Percentiles rank a stretch among this genome's conserved stretches.
These are phyloP conservation scores for Hypsizygus ulmarius DNA, from an alignment of 1,284 basidiomycete species.

Conservation along the genomic window DNA sequence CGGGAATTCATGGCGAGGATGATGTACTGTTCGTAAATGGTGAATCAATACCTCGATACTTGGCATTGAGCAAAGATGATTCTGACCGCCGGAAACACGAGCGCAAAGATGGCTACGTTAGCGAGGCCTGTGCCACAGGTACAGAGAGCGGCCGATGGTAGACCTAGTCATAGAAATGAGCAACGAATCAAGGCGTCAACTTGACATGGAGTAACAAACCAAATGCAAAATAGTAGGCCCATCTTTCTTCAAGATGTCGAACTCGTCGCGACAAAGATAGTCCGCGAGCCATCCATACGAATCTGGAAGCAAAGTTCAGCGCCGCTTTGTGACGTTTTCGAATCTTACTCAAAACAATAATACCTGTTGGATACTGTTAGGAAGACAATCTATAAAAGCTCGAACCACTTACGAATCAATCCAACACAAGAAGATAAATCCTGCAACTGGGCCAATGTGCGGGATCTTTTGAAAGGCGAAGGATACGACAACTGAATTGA, in stretches of 20 bases:
- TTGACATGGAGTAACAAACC: constrained; percentile 39
- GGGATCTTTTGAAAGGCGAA: constrained; percentile 65
- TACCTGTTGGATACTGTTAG: constrained; percentile 48
- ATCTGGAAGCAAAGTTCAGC: constrained; percentile 40
- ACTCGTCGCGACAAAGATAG: constrained; percentile 66
- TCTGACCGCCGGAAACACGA: constrained; percentile 70
- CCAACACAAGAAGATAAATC: constrained; percentile 78
- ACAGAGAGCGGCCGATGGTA: constrained; percentile 67
- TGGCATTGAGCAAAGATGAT: background rate
- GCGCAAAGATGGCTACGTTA: constrained; percentile 74
- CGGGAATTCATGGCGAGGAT: constrained; percentile 75
- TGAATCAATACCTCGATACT: constrained; percentile 5
- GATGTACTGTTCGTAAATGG: constrained; percentile 51
- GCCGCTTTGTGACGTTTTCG: background rate
- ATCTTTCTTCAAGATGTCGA: constrained; percentile 77
- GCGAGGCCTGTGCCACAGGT: constrained; percentile 70
- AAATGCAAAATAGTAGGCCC: constrained; percentile 83
- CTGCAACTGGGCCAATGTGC: constrained; percentile 53
- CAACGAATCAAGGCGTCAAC: constrained; percentile 9
- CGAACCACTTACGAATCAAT: constrained; percentile 68
- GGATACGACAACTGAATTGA: constrained; percentile 70
- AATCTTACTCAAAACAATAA: constrained; percentile 81
- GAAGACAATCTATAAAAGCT: constrained; percentile 2
- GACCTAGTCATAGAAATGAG: constrained; percentile 34
- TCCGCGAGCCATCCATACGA: constrained; percentile 75